Percentiles rank a stretch among this genome's conserved stretches.
phyloP scores from a whole-genome alignment of 2,329 filamentous ascomycete species.

The Clarireedia paspali region DNA sequence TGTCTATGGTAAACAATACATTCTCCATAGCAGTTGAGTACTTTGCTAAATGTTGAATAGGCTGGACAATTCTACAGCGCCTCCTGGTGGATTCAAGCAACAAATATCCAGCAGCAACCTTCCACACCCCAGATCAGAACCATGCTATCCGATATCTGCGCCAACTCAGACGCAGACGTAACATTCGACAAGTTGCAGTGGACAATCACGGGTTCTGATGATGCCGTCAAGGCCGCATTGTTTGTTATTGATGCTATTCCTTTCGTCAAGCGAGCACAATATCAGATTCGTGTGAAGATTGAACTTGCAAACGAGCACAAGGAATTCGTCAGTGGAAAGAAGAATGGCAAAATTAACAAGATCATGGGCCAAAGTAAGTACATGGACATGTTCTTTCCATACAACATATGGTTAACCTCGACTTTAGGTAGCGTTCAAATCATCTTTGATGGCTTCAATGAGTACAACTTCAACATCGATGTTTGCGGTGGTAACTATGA shows the following conservation, averaged over 20 bases:
- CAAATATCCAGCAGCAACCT: slow-evolving; percentile 55
- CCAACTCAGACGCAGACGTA: slow-evolving; percentile 90
- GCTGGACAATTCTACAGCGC: slow-evolving; percentile 97
- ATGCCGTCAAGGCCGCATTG: slow-evolving; percentile 92
- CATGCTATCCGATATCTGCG: slow-evolving; percentile 95
- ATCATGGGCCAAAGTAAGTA: slow-evolving; percentile 87
- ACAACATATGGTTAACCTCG: not conserved
- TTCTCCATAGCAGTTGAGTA: not conserved
- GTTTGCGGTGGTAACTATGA: slow-evolving; percentile 90
- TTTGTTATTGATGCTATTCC: slow-evolving; percentile 87
- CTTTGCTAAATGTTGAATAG: slow-evolving; percentile 36
- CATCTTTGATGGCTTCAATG: slow-evolving; percentile 97
- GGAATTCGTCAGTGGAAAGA: slow-evolving; percentile 98
- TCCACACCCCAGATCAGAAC: slow-evolving; percentile 58
- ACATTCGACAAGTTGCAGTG: slow-evolving; percentile 93
- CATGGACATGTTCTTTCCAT: not conserved
- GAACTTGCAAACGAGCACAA: slow-evolving; percentile 99
- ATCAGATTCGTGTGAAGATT: slow-evolving; percentile 95
- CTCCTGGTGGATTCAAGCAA: slow-evolving; percentile 86
- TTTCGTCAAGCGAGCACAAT: slow-evolving; percentile 75
- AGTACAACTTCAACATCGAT: slow-evolving; percentile 99
- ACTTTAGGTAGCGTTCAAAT: slow-evolving; percentile 76
- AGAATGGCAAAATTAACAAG: slow-evolving; percentile 99
- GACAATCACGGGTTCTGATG: slow-evolving; percentile 89
- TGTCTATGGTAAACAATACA: slow-evolving; percentile 66